phyloP scores from a whole-genome alignment of 768 basidiomycete species.

The Tulasnella sp. region DNA sequence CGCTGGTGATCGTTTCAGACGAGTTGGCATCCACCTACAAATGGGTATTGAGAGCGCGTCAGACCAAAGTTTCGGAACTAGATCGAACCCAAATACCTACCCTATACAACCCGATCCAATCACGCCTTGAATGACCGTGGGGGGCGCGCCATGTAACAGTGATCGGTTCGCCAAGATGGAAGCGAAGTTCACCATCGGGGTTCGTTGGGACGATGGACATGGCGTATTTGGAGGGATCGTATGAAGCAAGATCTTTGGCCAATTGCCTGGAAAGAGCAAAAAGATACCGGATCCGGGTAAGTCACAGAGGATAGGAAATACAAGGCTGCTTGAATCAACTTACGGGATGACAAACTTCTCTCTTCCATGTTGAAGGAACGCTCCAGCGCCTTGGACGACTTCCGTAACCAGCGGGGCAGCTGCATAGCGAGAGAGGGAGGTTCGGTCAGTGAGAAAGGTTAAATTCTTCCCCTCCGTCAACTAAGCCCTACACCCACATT shows the following conservation, averaged over 20 bases:
- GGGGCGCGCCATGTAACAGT: slow-evolving; percentile 83
- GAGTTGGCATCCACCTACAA: slow-evolving; percentile 78
- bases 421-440: slow-evolving; percentile 31
- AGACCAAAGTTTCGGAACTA: not conserved
- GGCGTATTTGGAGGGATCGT: slow-evolving; percentile 73
- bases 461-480: too few relatives aligned
- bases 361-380: slow-evolving; percentile 81
- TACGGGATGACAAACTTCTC: slow-evolving; percentile 90
- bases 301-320: not conserved
- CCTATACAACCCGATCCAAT: slow-evolving; percentile 94
- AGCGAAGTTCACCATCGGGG: slow-evolving; percentile 47
- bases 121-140: slow-evolving; percentile 72
- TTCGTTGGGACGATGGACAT: slow-evolving; percentile 52
- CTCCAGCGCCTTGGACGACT: slow-evolving; percentile 88
- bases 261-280: slow-evolving; percentile 51
- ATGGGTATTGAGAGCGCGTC: not conserved
- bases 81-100: slow-evolving; percentile 34
- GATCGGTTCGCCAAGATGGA: slow-evolving; percentile 89
- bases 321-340: slow-evolving; percentile 28
- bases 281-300: not conserved
- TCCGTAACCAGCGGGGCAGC: slow-evolving; percentile 83
- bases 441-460: not conserved
- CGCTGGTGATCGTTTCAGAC: slow-evolving; percentile 71
- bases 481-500: too few relatives aligned
- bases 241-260: slow-evolving; percentile 68